Percentiles rank a stretch among this genome's conserved stretches.
phyloP scores from a whole-genome alignment of 805 yeast genomes.

The Metschnikowia borealis region DNA sequence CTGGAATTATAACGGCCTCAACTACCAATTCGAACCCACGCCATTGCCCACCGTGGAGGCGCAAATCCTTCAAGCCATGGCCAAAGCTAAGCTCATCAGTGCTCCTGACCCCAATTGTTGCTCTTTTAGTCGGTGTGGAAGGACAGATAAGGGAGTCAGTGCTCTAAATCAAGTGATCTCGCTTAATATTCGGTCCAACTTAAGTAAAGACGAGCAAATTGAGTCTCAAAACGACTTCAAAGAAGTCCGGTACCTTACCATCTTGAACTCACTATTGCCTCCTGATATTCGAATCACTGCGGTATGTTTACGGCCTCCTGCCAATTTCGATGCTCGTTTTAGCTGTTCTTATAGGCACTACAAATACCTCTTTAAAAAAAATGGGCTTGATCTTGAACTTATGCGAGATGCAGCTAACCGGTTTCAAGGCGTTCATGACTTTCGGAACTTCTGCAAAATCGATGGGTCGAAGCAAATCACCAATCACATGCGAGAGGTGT shows the following conservation, averaged over 20 bases:
- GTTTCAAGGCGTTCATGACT: slow-evolving; percentile 78
- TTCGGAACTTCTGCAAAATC: slow-evolving; percentile 88
- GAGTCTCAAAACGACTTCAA: slow-evolving; percentile 52
- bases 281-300: slow-evolving; percentile 79
- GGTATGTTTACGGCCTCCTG: slow-evolving; percentile 78
- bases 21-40: slow-evolving; percentile 70
- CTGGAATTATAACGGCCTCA: slow-evolving; percentile 92
- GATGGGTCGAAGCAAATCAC: slow-evolving; percentile 93
- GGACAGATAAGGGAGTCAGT: slow-evolving; percentile 96
- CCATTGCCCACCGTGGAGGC: slow-evolving; percentile 86
- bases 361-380: slow-evolving; percentile 67
- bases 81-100: slow-evolving; percentile 61
- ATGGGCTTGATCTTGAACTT: slow-evolving; percentile 52
- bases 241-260: slow-evolving; percentile 74
- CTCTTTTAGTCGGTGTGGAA: slow-evolving; percentile 84
- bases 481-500: slow-evolving; percentile 65
- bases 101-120: slow-evolving; percentile 57
- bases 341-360: slow-evolving; percentile 86
- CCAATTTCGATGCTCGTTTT: slow-evolving; percentile 84
- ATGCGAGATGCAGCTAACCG: slow-evolving; percentile 67
- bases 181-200: slow-evolving; percentile 64
- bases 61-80: slow-evolving; percentile 65
- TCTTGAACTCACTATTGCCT: slow-evolving; percentile 76
- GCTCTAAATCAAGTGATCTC: slow-evolving; percentile 95
- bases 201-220: slow-evolving; percentile 58